These are phyloP conservation scores for Spathaspora passalidarum DNA, from an alignment of 805 yeast genomes.

Conservation along the genomic window DNA sequence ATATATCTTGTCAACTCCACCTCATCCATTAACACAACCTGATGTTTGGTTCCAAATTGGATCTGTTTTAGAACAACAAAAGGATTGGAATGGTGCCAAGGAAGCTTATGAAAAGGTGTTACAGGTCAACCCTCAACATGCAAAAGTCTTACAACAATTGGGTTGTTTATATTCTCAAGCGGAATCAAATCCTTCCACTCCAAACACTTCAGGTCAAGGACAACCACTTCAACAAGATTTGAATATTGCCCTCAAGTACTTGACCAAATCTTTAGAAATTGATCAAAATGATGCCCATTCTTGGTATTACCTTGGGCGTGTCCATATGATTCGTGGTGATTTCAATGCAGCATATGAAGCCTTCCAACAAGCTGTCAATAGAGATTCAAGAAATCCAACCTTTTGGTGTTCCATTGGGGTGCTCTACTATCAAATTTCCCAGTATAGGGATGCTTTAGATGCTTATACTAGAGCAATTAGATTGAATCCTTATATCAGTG, in stretches of 20 bases:
- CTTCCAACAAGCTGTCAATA: slow-evolving; percentile 96
- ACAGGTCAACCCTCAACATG: slow-evolving; percentile 86
- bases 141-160: slow-evolving; percentile 92
- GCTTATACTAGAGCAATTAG: slow-evolving; percentile 97
- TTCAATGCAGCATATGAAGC: slow-evolving; percentile 97
- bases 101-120: slow-evolving; percentile 95
- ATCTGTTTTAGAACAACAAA: slow-evolving; percentile 88
- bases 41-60: slow-evolving; percentile 99
- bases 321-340: slow-evolving; percentile 94
- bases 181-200: slow-evolving; percentile 27
- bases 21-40: slow-evolving; percentile 91
- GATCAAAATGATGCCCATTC: slow-evolving; percentile 92
- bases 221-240: slow-evolving; percentile 71
- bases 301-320: slow-evolving; percentile 96
- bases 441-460: slow-evolving; percentile 93
- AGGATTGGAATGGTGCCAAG: slow-evolving; percentile 86
- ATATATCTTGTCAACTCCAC: slow-evolving; percentile 86
- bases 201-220: slow-evolving; percentile 9
- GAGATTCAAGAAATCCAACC: slow-evolving; percentile 95
- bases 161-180: slow-evolving; percentile 89
- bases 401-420: slow-evolving; percentile 98
- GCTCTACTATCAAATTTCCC: slow-evolving; percentile 91
- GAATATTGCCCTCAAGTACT: slow-evolving; percentile 75
- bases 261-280: slow-evolving; percentile 84
- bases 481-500: slow-evolving; percentile 91